These are phyloP conservation scores for Chrysopogon serrulatus DNA, from an alignment of 176 grass and related monocot genomes.

Conservation along the genomic window DNA sequence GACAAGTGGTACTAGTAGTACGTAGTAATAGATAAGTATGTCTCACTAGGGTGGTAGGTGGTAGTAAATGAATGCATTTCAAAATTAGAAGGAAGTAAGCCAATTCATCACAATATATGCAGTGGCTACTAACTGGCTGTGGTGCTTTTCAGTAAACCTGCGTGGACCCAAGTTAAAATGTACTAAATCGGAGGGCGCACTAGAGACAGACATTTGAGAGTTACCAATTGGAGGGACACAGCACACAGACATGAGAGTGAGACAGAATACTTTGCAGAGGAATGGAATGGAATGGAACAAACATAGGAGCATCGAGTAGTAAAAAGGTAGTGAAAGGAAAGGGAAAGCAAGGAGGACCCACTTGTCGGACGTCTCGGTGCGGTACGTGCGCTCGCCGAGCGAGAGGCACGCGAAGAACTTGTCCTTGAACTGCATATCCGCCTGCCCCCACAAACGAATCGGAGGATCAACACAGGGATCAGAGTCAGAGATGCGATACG, in stretches of 20 bases:
- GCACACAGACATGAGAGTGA: background rate
- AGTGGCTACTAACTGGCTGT: background rate
- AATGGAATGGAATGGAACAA: background rate
- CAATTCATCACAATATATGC: background rate
- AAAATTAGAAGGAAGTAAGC: background rate
- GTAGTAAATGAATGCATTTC: background rate
- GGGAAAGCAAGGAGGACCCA: slow-evolving; percentile 4
- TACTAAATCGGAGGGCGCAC: background rate
- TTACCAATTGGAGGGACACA: background rate
- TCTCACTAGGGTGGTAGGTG: background rate
- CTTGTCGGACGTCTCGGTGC: slow-evolving; percentile 80
- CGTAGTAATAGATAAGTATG: background rate
- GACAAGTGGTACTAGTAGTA: background rate
- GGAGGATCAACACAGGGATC: background rate
- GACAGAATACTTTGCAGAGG: background rate
- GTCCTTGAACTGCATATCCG: slow-evolving; percentile 93
- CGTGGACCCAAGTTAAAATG: background rate
- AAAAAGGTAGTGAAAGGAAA: background rate
- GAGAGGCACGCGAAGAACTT: slow-evolving; percentile 94
- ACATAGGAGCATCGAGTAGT: background rate
- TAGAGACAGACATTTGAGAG: background rate
- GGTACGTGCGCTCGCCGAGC: slow-evolving; percentile 84
- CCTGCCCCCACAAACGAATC: slow-evolving; percentile 39
- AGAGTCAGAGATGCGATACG: background rate
- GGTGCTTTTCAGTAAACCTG: background rate